A percentile compares a stretch with the other conserved stretches of the same genome.
Evolutionary conservation across 768 basidiomycete genomes (phyloP).

Genomic region (Suillus discolor): DNA sequence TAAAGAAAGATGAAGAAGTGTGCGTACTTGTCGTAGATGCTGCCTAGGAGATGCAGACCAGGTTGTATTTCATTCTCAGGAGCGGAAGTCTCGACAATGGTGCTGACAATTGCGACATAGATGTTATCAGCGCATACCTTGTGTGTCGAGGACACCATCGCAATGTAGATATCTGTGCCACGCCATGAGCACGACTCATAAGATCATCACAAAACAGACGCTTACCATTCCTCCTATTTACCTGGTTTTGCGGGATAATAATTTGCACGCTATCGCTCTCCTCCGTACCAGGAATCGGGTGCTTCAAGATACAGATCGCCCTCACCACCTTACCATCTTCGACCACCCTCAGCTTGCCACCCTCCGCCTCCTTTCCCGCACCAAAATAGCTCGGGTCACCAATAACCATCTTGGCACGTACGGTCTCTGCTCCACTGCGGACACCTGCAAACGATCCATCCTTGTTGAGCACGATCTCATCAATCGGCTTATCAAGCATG

Average conservation of each 20-base stretch:
- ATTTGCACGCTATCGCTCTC: conserved; percentile 95
- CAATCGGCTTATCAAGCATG: conserved; percentile 97
- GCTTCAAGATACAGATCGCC: conserved; percentile 97
- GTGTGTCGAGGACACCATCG: conserved; percentile 95
- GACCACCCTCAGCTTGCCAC: conserved; percentile 83
- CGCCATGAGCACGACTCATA: conserved; percentile 10
- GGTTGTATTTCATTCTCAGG: conserved; percentile 94
- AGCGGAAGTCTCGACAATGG: conserved; percentile 92
- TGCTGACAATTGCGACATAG: conserved; percentile 97
- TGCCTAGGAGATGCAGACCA: conserved; percentile 88
- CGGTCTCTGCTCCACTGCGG: conserved; percentile 84
- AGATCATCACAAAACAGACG: conserved; percentile 10
- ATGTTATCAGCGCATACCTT: conserved; percentile 96
- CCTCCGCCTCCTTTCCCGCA: conserved; percentile 61
- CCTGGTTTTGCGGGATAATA: conserved; percentile 99
- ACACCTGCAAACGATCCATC: conserved; percentile 94
- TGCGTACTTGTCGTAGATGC: conserved; percentile 90
- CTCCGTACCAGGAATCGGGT: conserved; percentile 97
- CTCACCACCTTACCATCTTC: conserved; percentile 95
- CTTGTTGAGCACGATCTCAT: conserved; percentile 83
- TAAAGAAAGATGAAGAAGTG: conserved; percentile 1
- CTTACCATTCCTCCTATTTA: conserved; percentile 87
- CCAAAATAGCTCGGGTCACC: conserved; percentile 98
- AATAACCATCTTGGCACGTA: conserved; percentile 96
- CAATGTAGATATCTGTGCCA: conserved; percentile 93